Base-by-base conservation (phyloP, 768 basidiomycete species). In the Epithele typhae region DNA sequence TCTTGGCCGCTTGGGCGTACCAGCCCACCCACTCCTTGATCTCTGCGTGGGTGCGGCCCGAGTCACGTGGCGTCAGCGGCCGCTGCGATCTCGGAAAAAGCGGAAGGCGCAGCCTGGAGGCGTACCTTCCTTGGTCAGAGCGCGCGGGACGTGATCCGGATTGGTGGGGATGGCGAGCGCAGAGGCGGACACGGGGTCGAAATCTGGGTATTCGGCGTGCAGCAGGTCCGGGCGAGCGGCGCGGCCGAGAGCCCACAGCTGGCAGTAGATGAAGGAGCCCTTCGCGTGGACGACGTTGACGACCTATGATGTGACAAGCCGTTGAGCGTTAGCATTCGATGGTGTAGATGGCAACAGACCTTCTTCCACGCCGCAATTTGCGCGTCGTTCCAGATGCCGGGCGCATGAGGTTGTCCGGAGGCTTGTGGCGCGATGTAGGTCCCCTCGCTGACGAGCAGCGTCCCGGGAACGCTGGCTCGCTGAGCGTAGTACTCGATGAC, bases 351-450 rank as follows among this genome's bases (percentile, higher is more conserved):
- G 40, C 1, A 23, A 55, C 42, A 14, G 23, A 75, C 75, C 54
- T 61, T 54, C 53, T 74, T 77, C 81, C 80, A 82, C 0, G 54
- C 70, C 8, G 56, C 48, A 23, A 73, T 72, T 51, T 91, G 87
- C 18, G 74, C 78, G 3, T 73, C 59, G n/a, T 60, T 78, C 70
- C 76, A 87, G 45, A 87, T 77, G 1, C 85, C 86, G 2, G 85
- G 86, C 0, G 75, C 72, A 44, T 78, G 62, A 1, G 47, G 42
- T 33, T 63, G 68, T 1, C 79, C 81, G 3, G 74, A 78, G 0
- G 80, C 79, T 12, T 71, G 54, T 1, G 62, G 59, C 0, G 75
- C 70, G 40, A 86, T 74, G 42, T 73, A 64, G 1, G 79, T 78
- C 0, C 69, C 81, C 60, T 86, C 82, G 2, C 77, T 62, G 46